A percentile compares a stretch with the other conserved stretches of the same genome.
Evolutionary conservation across 441 rosid species (phyloP).

Genomic region (Gossypium lobatum): DNA sequence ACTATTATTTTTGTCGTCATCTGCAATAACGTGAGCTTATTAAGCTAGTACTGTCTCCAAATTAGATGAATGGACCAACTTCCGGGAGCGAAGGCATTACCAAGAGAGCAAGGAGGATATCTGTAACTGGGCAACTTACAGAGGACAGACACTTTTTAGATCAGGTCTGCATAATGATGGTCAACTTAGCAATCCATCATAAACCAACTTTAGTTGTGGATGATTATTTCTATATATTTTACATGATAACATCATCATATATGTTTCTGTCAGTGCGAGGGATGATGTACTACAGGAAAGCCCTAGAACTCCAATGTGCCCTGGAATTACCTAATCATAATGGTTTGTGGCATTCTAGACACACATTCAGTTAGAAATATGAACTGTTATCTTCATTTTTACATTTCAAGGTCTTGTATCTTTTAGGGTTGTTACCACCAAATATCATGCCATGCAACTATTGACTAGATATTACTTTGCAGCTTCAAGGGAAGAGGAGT

Average conservation of each 20-base stretch:
- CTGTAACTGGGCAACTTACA: conserved; percentile 72
- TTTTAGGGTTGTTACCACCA: not conserved
- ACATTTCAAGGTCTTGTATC: conserved; percentile 3
- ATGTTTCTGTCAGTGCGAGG: conserved; percentile 39
- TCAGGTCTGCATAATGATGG: conserved; percentile 37
- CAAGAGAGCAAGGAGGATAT: conserved; percentile 45
- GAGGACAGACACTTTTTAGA: conserved; percentile 73
- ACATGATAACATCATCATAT: not conserved
- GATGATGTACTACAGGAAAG: conserved; percentile 78
- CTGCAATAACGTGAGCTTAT: conserved; percentile 1
- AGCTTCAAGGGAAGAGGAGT: conserved; percentile 1
- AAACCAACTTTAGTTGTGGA: not conserved
- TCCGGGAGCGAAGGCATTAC: conserved; percentile 51
- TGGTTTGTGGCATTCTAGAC: conserved; percentile 27
- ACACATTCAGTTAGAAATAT: not conserved
- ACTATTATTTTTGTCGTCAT: not conserved
- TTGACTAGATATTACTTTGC: conserved; percentile 1
- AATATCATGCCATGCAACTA: not conserved
- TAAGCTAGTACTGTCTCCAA: not conserved
- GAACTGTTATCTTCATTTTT: not conserved
- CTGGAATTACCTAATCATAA: conserved; percentile 68
- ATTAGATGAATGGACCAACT: conserved; percentile 71
- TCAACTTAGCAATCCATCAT: conserved; percentile 6
- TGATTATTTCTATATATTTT: not conserved
- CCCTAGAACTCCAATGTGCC: conserved; percentile 68